A percentile compares a stretch with the other conserved stretches of the same genome.
These are phyloP conservation scores for Phytophthora macrochlamydospora DNA, from an alignment of 352 stramenopile genomes.

Conservation along the genomic window DNA sequence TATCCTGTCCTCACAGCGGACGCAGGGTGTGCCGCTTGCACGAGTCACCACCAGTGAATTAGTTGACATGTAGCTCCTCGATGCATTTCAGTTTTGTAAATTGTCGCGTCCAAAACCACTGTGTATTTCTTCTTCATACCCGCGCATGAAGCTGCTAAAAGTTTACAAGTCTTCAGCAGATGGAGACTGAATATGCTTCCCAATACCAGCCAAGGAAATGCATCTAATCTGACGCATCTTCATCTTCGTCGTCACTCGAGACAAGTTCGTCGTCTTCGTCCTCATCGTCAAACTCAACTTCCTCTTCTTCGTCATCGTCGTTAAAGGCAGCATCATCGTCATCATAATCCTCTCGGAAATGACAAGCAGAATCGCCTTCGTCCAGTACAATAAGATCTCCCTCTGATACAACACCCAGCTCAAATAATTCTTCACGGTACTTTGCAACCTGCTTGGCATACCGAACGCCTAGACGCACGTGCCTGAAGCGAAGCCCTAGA, in stretches of 20 bases:
- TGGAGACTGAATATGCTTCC: neutral
- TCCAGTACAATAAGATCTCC: constrained; percentile 9
- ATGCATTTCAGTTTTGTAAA: neutral
- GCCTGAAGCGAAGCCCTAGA: constrained; percentile 65
- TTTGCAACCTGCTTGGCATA: constrained; percentile 69
- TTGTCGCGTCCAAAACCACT: neutral
- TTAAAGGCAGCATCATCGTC: constrained; percentile 1
- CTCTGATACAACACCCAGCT: constrained; percentile 37
- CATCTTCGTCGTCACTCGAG: constrained; percentile 6
- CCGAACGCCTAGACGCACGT: constrained; percentile 68
- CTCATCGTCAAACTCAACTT: neutral
- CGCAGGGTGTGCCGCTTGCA: constrained; percentile 24
- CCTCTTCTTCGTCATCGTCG: constrained; percentile 1
- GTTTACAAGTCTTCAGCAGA: constrained; percentile 25
- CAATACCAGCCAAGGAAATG: constrained; percentile 12
- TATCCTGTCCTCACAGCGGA: constrained; percentile 35
- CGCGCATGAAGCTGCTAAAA: neutral
- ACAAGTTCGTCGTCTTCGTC: constrained; percentile 1
- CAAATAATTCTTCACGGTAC: constrained; percentile 49
- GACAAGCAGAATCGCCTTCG: neutral
- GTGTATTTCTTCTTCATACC: neutral
- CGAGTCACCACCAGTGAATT: constrained; percentile 2
- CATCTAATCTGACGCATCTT: constrained; percentile 15
- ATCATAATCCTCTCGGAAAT: neutral
- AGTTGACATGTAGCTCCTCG: constrained; percentile 25